phyloP scores from a whole-genome alignment of 345 rosid genomes.

The Ceriops zippeliana region DNA sequence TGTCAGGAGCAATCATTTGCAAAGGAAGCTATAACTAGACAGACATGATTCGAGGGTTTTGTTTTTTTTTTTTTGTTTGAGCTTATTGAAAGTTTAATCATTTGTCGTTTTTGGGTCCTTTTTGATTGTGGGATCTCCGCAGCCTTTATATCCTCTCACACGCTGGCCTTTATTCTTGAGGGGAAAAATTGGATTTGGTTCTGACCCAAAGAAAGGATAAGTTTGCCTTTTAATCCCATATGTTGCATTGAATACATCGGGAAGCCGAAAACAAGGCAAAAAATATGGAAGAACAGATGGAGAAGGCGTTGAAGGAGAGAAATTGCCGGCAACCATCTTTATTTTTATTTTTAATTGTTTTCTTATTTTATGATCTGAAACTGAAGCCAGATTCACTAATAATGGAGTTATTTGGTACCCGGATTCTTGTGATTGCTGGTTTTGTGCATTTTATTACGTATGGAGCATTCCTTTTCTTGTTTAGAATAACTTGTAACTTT shows the following conservation, averaged over 20 bases:
- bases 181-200: background rate
- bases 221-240: background rate
- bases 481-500: conserved; percentile 1
- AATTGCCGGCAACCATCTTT: conserved; percentile 30
- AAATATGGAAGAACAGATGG: conserved; percentile 64
- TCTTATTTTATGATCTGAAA: conserved; percentile 15
- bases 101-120: too few species aligned
- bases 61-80: background rate
- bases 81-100: too few species aligned
- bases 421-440: conserved; percentile 1
- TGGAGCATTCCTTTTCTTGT: conserved; percentile 15
- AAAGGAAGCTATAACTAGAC: conserved; percentile 65
- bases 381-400: conserved; percentile 13
- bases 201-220: background rate
- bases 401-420: conserved; percentile 2
- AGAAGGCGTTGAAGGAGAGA: conserved; percentile 52
- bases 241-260: conserved; percentile 30
- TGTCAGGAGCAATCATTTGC: conserved; percentile 41
- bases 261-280: conserved; percentile 71
- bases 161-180: too few species aligned
- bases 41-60: conserved; percentile 44
- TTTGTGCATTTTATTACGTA: conserved; percentile 3
- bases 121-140: too few species aligned
- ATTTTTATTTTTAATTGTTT: background rate
- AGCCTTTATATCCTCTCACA: too few species aligned